Percentiles rank a stretch among this genome's conserved stretches.
Conservation (phyloP, 768 basidiomycete genomes). For the Hericium coralloides region DNA sequence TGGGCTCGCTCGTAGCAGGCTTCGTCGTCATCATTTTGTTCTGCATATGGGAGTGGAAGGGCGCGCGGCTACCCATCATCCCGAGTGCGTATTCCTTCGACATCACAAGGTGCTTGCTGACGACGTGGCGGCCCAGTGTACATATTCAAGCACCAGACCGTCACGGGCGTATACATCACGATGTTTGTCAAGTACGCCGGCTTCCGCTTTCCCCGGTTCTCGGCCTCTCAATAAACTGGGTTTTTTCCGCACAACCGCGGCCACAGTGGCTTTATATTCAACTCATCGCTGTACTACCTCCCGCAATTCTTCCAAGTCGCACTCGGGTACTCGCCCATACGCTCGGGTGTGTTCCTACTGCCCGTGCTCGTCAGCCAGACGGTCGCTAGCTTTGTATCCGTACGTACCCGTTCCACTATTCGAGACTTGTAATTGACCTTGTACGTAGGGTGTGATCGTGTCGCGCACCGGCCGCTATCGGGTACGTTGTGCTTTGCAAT, state of each 20-base stretch:
- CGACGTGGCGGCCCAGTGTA: constrained; percentile 37
- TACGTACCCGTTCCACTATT: neutral
- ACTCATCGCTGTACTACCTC: constrained; percentile 59
- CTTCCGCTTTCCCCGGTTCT: neutral
- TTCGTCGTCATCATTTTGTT: constrained; percentile 48
- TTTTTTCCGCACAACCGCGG: neutral
- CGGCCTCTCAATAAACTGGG: neutral
- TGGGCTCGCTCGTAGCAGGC: neutral
- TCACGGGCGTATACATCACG: constrained; percentile 56
- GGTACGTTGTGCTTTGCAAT: neutral
- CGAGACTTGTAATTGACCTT: neutral
- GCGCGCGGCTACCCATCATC: constrained; percentile 61
- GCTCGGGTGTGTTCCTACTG: constrained; percentile 56
- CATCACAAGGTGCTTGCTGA: neutral
- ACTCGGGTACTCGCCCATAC: constrained; percentile 56
- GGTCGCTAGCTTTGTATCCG: constrained; percentile 43
- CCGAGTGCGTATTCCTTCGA: constrained; percentile 38
- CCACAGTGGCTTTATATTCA: constrained; percentile 49
- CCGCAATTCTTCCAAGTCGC: constrained; percentile 74
- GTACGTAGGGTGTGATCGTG: neutral
- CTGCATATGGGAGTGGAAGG: constrained; percentile 65
- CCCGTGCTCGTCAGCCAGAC: constrained; percentile 63
- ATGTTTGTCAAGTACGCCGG: constrained; percentile 55
- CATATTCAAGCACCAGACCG: constrained; percentile 61
- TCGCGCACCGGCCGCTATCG: neutral